Base-by-base conservation (phyloP, 148 eudicot species). In the Fagopyrum esculentum region DNA sequence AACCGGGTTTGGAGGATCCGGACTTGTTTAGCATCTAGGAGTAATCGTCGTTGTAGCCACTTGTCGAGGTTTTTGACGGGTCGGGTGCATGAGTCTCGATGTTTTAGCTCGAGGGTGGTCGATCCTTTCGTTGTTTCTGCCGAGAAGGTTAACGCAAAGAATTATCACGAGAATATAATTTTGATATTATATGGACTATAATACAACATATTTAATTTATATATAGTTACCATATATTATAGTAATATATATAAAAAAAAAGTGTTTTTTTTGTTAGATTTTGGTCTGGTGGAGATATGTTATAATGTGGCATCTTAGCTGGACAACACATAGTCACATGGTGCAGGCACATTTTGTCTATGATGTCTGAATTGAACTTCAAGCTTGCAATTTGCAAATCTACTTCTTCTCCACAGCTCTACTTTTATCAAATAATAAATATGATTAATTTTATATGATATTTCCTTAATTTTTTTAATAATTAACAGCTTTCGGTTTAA, bases 101-200 rank as follows among this genome's bases (percentile, higher is more conserved):
- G 96, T 77, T 85, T 84, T 81, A 93, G 82, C 82, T 93, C 93
- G 81, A 93, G 45, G 76, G 87, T 83, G 49, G 80, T 81, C 75
- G 88, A 88, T 72, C 86, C 88, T 46, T 85, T 83, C 30, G 83
- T 69, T 74, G 49, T 80, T 52, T 66, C 73, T 81, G 71, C 47
- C 19, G 9, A 6, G 26, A 57, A 57, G 19, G 13, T 35, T 55
- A 55, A 15, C 16, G 15, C 15, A 4, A 16, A n/a, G 19, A 55
- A 55, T 16, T 3, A 16, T 11, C 17, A n/a, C 1, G 40, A 2
- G 40, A 15, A 12, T 16, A 4, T 16, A 16, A 55, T 3, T 55
- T 4, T 55, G 15, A 6, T 55, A 15, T 55, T 16, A 51, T 10
- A 9, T 51, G 8, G 15, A 11, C 1, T 35, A 35, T 35, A 51